Evolutionary conservation across 2,329 filamentous ascomycete species (phyloP).

Genomic region (Trichophyton verrucosum): DNA sequence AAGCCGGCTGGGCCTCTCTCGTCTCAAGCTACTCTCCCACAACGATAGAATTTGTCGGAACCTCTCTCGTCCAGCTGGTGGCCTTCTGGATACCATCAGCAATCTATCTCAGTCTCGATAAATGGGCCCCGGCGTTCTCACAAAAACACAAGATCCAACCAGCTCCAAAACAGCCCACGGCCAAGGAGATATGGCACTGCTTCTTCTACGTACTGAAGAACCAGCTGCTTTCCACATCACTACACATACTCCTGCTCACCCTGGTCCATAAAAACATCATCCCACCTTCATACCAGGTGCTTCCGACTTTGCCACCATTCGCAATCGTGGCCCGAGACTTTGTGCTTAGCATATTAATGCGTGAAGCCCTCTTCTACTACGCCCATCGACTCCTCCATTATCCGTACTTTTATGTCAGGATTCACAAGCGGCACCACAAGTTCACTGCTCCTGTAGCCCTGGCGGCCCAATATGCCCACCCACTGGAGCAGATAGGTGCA

Average conservation of each 20-base stretch:
- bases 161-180: slow-evolving; percentile 11
- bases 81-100: slow-evolving; percentile 13
- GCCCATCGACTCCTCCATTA: slow-evolving; percentile 43
- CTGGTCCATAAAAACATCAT: slow-evolving; percentile 11
- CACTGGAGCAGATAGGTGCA: slow-evolving; percentile 44
- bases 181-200: slow-evolving; percentile 11
- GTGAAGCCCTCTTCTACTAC: slow-evolving; percentile 46
- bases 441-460: slow-evolving; percentile 46
- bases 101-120: slow-evolving; percentile 13
- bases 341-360: slow-evolving; percentile 29
- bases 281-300: slow-evolving; percentile 30
- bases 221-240: slow-evolving; percentile 35
- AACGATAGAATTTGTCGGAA: slow-evolving; percentile 23
- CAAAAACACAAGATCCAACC: slow-evolving; percentile 15
- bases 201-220: slow-evolving; percentile 29
- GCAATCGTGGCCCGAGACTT: slow-evolving; percentile 33
- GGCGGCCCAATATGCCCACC: slow-evolving; percentile 46
- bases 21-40: slow-evolving; percentile 10
- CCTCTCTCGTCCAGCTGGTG: slow-evolving; percentile 34
- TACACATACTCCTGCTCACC: slow-evolving; percentile 15
- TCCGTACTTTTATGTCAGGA: slow-evolving; percentile 36
- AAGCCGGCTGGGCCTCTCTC: slow-evolving; percentile 6
- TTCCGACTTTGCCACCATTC: slow-evolving; percentile 26
- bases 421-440: slow-evolving; percentile 46
- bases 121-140: slow-evolving; percentile 12